Conservation (phyloP, 2,329 filamentous ascomycete genomes). For the Talaromyces marneffei region DNA sequence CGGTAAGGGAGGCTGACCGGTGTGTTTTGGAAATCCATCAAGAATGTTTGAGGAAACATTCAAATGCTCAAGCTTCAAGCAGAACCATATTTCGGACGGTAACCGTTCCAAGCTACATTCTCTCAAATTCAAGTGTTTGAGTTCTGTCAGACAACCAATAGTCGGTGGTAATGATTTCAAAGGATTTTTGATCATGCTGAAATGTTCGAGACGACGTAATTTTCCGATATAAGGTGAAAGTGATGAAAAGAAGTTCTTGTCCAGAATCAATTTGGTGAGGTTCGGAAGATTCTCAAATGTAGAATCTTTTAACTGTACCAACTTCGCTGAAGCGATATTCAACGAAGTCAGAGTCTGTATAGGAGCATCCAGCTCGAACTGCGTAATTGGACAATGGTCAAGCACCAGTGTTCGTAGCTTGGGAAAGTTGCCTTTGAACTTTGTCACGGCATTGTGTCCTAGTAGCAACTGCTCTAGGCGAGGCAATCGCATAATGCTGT, state of each 20-base stretch:
- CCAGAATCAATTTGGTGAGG: conserved; percentile 78
- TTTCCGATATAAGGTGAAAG: conserved; percentile 80
- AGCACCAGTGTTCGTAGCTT: conserved; percentile 77
- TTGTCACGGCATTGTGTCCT: conserved; percentile 87
- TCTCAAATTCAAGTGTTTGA: conserved; percentile 79
- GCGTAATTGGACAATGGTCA: conserved; percentile 92
- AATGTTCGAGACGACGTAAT: conserved; percentile 74
- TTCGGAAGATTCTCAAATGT: conserved; percentile 83
- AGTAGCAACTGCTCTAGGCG: conserved; percentile 82
- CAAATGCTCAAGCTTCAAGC: conserved; percentile 78
- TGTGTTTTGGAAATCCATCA: conserved; percentile 80
- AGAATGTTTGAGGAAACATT: conserved; percentile 95
- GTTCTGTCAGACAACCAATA: conserved; percentile 78
- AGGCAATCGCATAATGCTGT: conserved; percentile 76
- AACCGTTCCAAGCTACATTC: conserved; percentile 89
- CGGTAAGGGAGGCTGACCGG: conserved; percentile 58
- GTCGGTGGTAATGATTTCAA: conserved; percentile 77
- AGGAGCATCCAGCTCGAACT: conserved; percentile 73
- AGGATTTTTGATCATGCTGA: conserved; percentile 90
- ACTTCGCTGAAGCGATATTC: conserved; percentile 84
- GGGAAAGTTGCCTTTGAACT: conserved; percentile 83
- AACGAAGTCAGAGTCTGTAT: conserved; percentile 78
- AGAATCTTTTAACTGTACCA: conserved; percentile 79
- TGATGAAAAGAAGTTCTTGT: conserved; percentile 93
- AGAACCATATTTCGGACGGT: conserved; percentile 94